Evolutionary conservation across 129 eudicot species (phyloP), one percentile per base, ranked within the genome.

Genomic region (Artemisia argyi): DNA sequence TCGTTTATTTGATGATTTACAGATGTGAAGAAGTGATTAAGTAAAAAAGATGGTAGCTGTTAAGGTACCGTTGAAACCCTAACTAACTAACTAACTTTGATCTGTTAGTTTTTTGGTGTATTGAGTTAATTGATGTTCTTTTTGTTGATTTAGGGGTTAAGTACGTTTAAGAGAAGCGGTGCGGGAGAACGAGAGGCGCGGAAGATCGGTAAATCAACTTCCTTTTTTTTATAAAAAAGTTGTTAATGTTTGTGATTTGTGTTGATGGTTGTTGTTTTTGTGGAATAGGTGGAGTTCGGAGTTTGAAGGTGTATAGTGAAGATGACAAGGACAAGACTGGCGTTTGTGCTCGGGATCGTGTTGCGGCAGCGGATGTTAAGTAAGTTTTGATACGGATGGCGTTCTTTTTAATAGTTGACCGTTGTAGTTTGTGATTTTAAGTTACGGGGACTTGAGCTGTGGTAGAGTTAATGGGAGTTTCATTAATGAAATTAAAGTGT

Each of bases 281-380:
- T 44, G 10, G 5, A 53, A 39, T 52, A 71, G 86, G 78, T 73
- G 78, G 54, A 76, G 72, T 48, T 13, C 80, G 75, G 59, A 64
- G 72, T 68, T 84, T 91, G 73, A 91, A 85, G 82, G 76, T 91
- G 59, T 84, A 66, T 82, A 65, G 84, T 18, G 95, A 91, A 10
- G 81, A 39, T 35, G 80, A 68, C 1, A 81, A 61, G 56, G 84
- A 61, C 28, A 83, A 71, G 67, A 20, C 26, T 66, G 55, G 20
- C 6, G 11, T 55, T 66, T 55, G 20, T 9, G 11, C 3, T 1
- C 18, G 54, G 46, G 78, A 72, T 53, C 57, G 42, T 61, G 68
- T 62, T 32, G 69, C 66, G 16, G 50, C 22, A 20, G 22, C 74
- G 65, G 84, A 74, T 46, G 39, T 69, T 61, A 83, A 74, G 95